These are phyloP conservation scores for Argentina anserina DNA, from an alignment of 306 rosid genomes.

Conservation along the genomic window DNA sequence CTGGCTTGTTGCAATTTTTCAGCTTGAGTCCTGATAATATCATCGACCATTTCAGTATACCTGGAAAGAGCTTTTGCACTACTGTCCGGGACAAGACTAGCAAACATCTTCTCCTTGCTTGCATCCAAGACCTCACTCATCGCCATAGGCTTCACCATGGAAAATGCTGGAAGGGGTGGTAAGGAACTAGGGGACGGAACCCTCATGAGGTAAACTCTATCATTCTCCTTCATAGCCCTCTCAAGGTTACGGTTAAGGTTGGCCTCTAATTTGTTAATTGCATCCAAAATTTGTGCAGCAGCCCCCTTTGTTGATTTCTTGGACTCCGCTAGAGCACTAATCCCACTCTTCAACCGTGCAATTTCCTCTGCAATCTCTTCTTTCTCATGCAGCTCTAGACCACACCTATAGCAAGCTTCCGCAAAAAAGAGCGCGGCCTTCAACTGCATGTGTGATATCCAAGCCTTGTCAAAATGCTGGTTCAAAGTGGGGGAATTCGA, in stretches of 20 bases:
- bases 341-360: conserved; percentile 66
- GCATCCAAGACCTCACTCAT: conserved; percentile 93
- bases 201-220: conserved; percentile 94
- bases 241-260: conserved; percentile 78
- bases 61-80: conserved; percentile 94
- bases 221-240: conserved; percentile 96
- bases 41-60: conserved; percentile 96
- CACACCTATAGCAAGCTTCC: conserved; percentile 83
- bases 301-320: conserved; percentile 84
- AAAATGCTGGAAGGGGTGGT: conserved; percentile 69
- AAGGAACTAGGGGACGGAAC: conserved; percentile 72
- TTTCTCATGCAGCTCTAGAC: conserved; percentile 87
- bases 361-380: conserved; percentile 95
- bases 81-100: conserved; percentile 85
- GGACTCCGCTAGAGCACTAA: conserved; percentile 53
- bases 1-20: conserved; percentile 96
- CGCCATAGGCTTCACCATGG: conserved; percentile 86
- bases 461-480: conserved; percentile 82
- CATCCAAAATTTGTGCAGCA: conserved; percentile 79
- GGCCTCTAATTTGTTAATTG: conserved; percentile 70
- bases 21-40: conserved; percentile 84
- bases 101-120: conserved; percentile 93
- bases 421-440: conserved; percentile 76
- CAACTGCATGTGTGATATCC: conserved; percentile 89
- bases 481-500: conserved; percentile 65